Conservation (phyloP, 2,329 filamentous ascomycete genomes). For the Capronia americana region DNA sequence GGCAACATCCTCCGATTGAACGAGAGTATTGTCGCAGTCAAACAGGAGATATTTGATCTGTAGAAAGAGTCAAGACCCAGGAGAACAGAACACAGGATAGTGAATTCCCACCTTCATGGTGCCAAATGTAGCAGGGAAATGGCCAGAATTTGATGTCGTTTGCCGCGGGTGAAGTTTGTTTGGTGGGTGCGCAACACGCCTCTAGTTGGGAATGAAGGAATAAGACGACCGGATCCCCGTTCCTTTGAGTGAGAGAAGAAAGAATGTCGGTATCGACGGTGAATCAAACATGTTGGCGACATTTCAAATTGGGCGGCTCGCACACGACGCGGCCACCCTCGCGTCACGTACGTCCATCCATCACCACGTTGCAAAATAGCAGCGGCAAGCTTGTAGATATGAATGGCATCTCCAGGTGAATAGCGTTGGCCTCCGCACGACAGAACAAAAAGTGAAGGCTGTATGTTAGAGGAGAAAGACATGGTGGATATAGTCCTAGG, state of each 20-base stretch:
- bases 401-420: neutral
- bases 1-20: constrained; percentile 86
- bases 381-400: neutral
- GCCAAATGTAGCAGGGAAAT: neutral
- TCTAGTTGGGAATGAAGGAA: neutral
- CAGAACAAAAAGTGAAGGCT: neutral
- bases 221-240: neutral
- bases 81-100: neutral
- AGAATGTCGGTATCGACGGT: neutral
- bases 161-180: neutral
- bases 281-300: neutral
- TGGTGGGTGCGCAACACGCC: neutral
- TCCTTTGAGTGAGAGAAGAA: neutral
- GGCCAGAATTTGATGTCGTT: neutral
- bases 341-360: neutral
- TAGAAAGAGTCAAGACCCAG: neutral
- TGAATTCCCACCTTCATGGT: neutral
- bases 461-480: neutral
- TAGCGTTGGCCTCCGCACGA: neutral
- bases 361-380: neutral
- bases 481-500: neutral
- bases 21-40: constrained; percentile 86
- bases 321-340: neutral
- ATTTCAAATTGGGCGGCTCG: neutral
- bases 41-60: constrained; percentile 75